Evolutionary conservation across 2,329 filamentous ascomycete species (phyloP), one percentile per base, ranked within the genome.

Genomic region (Trichoderma sp.): DNA sequence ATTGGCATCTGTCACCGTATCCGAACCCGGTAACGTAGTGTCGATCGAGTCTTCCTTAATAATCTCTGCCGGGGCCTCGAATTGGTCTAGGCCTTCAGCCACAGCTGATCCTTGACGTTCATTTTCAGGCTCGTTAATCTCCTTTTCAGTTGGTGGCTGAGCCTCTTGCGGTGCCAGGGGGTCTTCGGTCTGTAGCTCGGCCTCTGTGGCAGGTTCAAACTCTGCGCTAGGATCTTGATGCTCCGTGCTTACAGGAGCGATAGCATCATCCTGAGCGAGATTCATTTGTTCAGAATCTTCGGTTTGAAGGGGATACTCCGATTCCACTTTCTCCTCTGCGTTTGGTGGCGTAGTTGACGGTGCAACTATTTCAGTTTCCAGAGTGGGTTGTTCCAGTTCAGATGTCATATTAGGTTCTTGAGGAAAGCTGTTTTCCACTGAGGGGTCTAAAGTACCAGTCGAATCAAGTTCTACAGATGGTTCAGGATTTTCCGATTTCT

Each of bases 401-500:
- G 68, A 53, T 34, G 61, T 63, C 51, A 64, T 65, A 51, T 71
- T 43, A 67, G 56, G 36, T 58, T 74, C 70, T 60, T 74, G 69
- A n/a, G 67, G 47, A 24, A 68, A 60, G n/a, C 28, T 61, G 8
- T 24, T 66, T 62, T 73, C 73, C 32, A 71, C 71, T 36, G 57
- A 57, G 70, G 64, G 14, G 12, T 71, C 69, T 69, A 73, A 72
- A 64, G 62, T 74, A 58, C 74, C 74, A 66, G 71, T 63, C 65
- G 71, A 58, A 32, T 70, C 74, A 43, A 60, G 43, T 70, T 72
- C 73, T 62, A 72, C 30, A 58, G 18, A 58, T 61, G 73, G 76
- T 30, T 68, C 73, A 57, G 64, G 73, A 65, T 79, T 79, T 78
- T 80, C 81, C 78, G 43, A 4, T 5, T 78, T 81, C 75, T 78